A percentile compares a stretch with the other conserved stretches of the same genome.
Evolutionary conservation across 2,329 filamentous ascomycete species (phyloP).

Genomic region (Tolypocladium inflatum): DNA sequence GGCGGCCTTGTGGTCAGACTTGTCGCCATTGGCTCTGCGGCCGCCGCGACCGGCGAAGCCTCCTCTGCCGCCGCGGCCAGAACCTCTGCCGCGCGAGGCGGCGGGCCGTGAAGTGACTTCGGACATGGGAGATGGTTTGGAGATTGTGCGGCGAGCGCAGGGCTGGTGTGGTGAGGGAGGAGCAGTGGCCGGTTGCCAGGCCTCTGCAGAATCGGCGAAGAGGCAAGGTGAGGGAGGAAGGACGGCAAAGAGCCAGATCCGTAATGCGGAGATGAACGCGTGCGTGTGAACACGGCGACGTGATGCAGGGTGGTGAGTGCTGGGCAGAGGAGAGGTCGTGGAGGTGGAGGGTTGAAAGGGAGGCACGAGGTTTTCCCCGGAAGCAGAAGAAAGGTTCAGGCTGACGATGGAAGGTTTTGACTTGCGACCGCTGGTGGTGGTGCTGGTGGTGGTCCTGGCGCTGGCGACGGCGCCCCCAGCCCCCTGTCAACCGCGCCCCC

Average conservation of each 20-base stretch:
- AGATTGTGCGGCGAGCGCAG: constrained; percentile 9
- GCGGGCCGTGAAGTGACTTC: constrained; percentile 81
- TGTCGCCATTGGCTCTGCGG: constrained; percentile 68
- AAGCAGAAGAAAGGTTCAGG: constrained; percentile 24
- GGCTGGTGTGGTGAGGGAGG: constrained; percentile 6
- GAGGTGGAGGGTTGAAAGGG: constrained; percentile 17
- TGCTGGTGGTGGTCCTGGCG: neutral
- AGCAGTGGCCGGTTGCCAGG: constrained; percentile 25
- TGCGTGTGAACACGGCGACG: constrained; percentile 17
- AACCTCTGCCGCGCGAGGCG: constrained; percentile 81
- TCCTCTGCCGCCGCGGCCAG: constrained; percentile 75
- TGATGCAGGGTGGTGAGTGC: constrained; percentile 15
- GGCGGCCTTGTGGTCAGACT: constrained; percentile 41
- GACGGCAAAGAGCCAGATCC: constrained; percentile 18
- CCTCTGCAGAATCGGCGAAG: constrained; percentile 23
- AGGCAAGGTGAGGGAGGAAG: constrained; percentile 18
- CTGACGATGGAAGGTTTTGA: constrained; percentile 25
- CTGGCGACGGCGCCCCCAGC: constrained; percentile 15
- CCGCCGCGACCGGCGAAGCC: constrained; percentile 65
- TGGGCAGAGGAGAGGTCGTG: constrained; percentile 9
- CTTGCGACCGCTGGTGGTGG: constrained; percentile 12
- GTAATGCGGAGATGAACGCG: constrained; percentile 17
- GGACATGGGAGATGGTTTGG: constrained; percentile 62
- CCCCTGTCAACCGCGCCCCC: constrained; percentile 4
- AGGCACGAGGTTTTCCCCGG: constrained; percentile 28